These are phyloP conservation scores for Scheffersomyces quercinus DNA, from an alignment of 1,139 yeast species.

Conservation along the genomic window DNA sequence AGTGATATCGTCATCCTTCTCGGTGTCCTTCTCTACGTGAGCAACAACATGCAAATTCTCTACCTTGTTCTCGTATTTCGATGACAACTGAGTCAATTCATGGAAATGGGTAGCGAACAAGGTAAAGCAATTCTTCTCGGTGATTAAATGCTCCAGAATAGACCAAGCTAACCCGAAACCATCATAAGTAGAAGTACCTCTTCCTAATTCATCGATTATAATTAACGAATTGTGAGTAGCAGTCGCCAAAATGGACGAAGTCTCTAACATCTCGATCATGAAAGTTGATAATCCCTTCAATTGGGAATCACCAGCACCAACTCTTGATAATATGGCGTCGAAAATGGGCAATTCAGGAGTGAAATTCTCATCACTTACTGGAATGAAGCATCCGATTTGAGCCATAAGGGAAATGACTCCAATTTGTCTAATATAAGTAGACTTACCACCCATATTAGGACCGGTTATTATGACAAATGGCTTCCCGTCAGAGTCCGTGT, in stretches of 20 bases:
- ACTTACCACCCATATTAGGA: constrained; percentile 98
- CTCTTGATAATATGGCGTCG: constrained; percentile 91
- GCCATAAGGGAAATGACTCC: constrained; percentile 90
- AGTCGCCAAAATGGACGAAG: constrained; percentile 84
- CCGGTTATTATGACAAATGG: constrained; percentile 90
- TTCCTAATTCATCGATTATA: constrained; percentile 91
- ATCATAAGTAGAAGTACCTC: constrained; percentile 96
- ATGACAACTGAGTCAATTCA: constrained; percentile 80
- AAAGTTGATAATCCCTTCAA: constrained; percentile 94
- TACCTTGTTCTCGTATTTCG: constrained; percentile 56
- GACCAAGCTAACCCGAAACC: constrained; percentile 99
- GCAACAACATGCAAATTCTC: constrained; percentile 92
- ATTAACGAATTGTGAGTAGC: constrained; percentile 84
- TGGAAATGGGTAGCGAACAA: constrained; percentile 97
- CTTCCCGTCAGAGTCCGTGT: constrained; percentile 34
- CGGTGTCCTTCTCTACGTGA: constrained; percentile 55
- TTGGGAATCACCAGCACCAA: constrained; percentile 99
- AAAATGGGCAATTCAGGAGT: constrained; percentile 77
- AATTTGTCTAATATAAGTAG: constrained; percentile 88
- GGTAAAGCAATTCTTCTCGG: constrained; percentile 71
- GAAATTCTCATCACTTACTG: constrained; percentile 48
- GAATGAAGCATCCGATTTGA: constrained; percentile 91
- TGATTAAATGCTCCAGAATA: constrained; percentile 81
- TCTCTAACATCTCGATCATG: constrained; percentile 98
- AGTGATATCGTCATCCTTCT: constrained; percentile 68